Conservation (phyloP, 2,329 filamentous ascomycete genomes). For the Davidsoniella australis region DNA sequence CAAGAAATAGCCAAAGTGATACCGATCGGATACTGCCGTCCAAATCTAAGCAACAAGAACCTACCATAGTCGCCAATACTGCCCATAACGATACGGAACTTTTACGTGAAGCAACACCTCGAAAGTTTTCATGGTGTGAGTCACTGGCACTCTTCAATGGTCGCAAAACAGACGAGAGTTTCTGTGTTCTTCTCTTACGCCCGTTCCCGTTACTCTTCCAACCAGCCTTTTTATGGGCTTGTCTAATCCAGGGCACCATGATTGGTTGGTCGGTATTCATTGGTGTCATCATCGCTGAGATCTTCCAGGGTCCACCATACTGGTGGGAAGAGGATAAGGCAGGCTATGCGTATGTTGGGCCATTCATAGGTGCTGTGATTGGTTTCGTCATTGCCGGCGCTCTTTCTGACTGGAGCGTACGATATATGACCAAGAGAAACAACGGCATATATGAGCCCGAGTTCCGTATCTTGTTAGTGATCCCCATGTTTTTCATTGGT, state of each 20-base stretch:
- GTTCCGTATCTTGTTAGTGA: constrained; percentile 66
- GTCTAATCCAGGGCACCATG: constrained; percentile 68
- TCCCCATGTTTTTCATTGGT: constrained; percentile 66
- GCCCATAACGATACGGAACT: neutral
- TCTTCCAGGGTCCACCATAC: constrained; percentile 65
- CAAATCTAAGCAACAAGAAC: neutral
- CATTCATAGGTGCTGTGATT: constrained; percentile 66
- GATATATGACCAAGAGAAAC: constrained; percentile 55
- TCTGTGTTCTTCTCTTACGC: constrained; percentile 46
- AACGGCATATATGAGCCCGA: constrained; percentile 78
- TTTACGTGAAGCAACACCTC: constrained; percentile 16
- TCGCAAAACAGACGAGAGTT: constrained; percentile 61
- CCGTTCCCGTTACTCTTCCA: constrained; percentile 73
- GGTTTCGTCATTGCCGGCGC: constrained; percentile 63
- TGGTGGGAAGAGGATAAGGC: constrained; percentile 69
- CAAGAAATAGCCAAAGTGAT: neutral
- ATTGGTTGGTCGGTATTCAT: constrained; percentile 96
- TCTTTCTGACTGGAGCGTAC: constrained; percentile 56
- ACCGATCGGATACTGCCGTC: neutral
- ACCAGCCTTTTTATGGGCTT: constrained; percentile 66
- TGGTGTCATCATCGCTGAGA: constrained; percentile 62
- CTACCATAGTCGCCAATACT: neutral
- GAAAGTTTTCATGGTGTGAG: constrained; percentile 40
- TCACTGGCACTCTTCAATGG: constrained; percentile 60
- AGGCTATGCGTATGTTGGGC: constrained; percentile 74